Base-by-base conservation (phyloP, 495 filamentous ascomycete species). In the Hypoxylon lienhwacheense region DNA sequence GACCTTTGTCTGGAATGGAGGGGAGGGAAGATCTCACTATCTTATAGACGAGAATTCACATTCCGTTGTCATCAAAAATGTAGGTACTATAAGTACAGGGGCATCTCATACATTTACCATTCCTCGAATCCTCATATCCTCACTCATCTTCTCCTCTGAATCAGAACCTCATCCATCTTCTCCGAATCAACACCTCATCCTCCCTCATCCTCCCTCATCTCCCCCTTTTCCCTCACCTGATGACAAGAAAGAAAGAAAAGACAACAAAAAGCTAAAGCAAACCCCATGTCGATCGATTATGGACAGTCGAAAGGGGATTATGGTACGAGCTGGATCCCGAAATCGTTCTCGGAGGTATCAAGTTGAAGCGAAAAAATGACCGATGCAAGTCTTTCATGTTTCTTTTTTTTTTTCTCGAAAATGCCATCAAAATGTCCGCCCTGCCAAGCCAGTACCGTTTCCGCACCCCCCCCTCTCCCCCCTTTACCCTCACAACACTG, bases 341-440 rank as follows among this genome's bases (percentile, higher is more conserved):
- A n/a, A n/a, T n/a, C n/a, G n/a, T n/a, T n/a, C n/a, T n/a, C n/a
- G n/a, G n/a, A n/a, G n/a, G n/a, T n/a, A n/a, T n/a, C n/a, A n/a
- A n/a, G 17, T 24, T 14, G 40, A 34, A 2, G 15, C 28, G 29
- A 42, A 4, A 50, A 19, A 50, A 45, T 44, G 47, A 44, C 42
- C 39, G 45, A 44, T 50, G 33, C 40, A 42, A 19, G 31, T 61
- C 19, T 46, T 61, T 41, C 7, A 7, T 26, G 24, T 8, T 26
- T 26, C 24, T 52, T 54, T 8, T 37, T 48, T 52, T 54, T 14
- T 44, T 52, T 24, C 39, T 53, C 53, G 47, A 44, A 54, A 65
- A 56, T 55, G 50, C 47, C 43, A 29, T 44, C 53, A 47, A 14
- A 54, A 42, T 41, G 49, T 42, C 43, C 37, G 42, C 60, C 49